A percentile compares a stretch with the other conserved stretches of the same genome.
Evolutionary conservation across 805 yeast genomes (phyloP).

Genomic region (Monosporozyma siamensis): DNA sequence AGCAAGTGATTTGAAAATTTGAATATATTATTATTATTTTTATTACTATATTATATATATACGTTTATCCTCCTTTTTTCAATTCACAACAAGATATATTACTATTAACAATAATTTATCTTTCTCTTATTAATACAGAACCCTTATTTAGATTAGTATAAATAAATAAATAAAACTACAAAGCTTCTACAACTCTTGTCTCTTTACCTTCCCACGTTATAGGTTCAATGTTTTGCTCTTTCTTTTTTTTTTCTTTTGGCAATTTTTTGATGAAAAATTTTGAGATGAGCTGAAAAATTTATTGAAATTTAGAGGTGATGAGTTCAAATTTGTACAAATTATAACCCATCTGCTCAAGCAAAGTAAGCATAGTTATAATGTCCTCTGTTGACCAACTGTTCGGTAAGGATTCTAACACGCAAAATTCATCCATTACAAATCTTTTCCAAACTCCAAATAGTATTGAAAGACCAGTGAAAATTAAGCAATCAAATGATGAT

Average conservation of each 20-base stretch:
- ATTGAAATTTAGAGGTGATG: too few relatives aligned
- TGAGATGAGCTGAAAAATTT: neutral
- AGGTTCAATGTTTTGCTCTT: neutral
- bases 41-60: too few relatives aligned
- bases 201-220: too few relatives aligned
- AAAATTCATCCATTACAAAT: neutral
- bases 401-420: slow-evolving; percentile 13
- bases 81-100: too few relatives aligned
- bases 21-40: neutral
- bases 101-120: too few relatives aligned
- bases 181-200: too few relatives aligned
- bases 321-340: neutral
- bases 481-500: slow-evolving; percentile 8
- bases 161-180: neutral
- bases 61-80: too few relatives aligned
- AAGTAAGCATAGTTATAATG: neutral
- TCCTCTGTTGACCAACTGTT: slow-evolving; percentile 21
- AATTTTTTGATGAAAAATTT: neutral
- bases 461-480: slow-evolving; percentile 5
- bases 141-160: slow-evolving; percentile 1
- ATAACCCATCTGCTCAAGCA: neutral
- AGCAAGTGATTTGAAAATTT: slow-evolving; percentile 8
- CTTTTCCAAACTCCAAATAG: neutral
- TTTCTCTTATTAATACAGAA: too few relatives aligned
- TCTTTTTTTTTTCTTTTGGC: neutral